A percentile compares a stretch with the other conserved stretches of the same genome.
Evolutionary conservation across 306 rosid genomes (phyloP).

Genomic region (Cucumis cinereus): DNA sequence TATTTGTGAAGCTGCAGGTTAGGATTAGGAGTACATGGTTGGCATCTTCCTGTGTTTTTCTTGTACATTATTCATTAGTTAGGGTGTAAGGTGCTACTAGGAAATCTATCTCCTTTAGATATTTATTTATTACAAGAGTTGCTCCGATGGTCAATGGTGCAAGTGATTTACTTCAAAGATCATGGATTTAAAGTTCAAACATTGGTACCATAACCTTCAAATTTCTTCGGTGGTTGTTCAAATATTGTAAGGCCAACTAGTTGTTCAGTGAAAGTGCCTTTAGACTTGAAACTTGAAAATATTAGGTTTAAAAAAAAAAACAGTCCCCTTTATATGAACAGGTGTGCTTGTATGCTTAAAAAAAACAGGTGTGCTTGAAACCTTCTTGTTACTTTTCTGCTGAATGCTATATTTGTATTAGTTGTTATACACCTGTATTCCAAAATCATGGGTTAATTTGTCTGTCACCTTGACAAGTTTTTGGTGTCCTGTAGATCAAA

Average conservation of each 20-base stretch:
- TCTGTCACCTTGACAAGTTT: neutral
- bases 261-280: neutral
- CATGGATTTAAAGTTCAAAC: neutral
- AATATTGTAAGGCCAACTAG: neutral
- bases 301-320: neutral
- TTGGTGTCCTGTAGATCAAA: constrained; percentile 37
- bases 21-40: neutral
- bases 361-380: no score
- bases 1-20: neutral
- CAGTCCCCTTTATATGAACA: neutral
- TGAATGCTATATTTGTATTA: neutral
- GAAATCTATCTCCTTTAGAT: neutral
- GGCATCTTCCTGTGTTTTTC: neutral
- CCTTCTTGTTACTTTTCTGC: neutral
- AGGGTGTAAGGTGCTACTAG: neutral
- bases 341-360: neutral
- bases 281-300: neutral
- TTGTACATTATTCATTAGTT: neutral
- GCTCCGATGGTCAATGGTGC: neutral
- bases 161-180: neutral
- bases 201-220: neutral
- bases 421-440: neutral
- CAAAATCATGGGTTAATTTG: neutral
- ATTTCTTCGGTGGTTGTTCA: neutral
- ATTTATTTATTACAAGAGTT: neutral